Conservation (phyloP, 306 rosid species). For the Aeschynomene evenia region DNA sequence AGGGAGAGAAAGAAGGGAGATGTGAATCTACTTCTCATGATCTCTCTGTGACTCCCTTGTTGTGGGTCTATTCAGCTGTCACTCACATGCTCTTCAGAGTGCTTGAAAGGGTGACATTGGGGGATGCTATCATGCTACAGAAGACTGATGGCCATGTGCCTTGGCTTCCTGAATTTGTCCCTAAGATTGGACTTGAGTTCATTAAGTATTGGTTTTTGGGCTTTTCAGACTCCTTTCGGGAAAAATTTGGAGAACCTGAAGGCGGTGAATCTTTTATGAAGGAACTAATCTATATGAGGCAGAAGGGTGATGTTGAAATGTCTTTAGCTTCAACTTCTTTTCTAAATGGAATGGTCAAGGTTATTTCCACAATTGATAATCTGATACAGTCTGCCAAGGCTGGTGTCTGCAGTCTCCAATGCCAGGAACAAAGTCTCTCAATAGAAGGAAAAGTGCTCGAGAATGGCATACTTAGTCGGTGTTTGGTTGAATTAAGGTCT, state of each 20-base stretch:
- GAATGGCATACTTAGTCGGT: constrained; percentile 62
- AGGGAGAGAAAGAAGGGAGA: constrained; percentile 35
- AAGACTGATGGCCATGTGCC: constrained; percentile 57
- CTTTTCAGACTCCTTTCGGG: constrained; percentile 38
- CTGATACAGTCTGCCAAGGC: constrained; percentile 66
- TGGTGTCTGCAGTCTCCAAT: constrained; percentile 35
- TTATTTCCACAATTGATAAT: constrained; percentile 48
- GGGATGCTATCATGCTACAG: constrained; percentile 37
- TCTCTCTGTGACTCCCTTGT: constrained; percentile 45
- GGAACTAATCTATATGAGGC: constrained; percentile 58
- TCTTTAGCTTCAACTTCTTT: constrained; percentile 82
- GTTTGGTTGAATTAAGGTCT: constrained; percentile 52
- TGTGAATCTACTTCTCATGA: constrained; percentile 34
- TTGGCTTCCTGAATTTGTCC: constrained; percentile 94
- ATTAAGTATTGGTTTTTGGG: constrained; percentile 56
- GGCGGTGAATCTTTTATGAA: constrained; percentile 59
- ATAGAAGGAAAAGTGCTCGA: constrained; percentile 68
- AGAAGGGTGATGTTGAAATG: constrained; percentile 55
- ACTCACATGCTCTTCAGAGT: constrained; percentile 69
- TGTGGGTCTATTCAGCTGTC: constrained; percentile 81
- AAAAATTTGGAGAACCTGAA: constrained; percentile 32
- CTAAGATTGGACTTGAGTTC: constrained; percentile 76
- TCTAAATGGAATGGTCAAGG: constrained; percentile 59
- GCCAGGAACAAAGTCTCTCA: constrained; percentile 45
- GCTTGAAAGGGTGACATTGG: constrained; percentile 64